Conservation (phyloP, 2,329 filamentous ascomycete species). For the Stemphylium beticola region DNA sequence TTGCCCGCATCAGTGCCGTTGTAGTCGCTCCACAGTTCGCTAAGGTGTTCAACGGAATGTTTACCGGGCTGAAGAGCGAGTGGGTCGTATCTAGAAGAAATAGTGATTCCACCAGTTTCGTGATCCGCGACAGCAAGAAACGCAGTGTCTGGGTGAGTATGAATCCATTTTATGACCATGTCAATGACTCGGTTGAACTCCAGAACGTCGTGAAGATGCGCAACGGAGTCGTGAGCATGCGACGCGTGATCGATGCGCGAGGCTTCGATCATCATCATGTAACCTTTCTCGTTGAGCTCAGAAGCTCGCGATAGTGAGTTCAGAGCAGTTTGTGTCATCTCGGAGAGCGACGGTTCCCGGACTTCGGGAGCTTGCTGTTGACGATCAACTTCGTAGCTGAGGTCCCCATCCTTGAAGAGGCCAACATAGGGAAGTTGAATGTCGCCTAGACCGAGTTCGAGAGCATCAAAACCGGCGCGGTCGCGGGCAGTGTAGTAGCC, state of each 20-base stretch:
- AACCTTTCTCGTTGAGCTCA: conserved; percentile 43
- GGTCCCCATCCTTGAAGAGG: conserved; percentile 46
- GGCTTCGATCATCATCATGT: conserved; percentile 49
- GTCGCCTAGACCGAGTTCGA: conserved; percentile 32
- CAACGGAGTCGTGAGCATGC: conserved; percentile 34
- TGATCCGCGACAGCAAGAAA: conserved; percentile 52
- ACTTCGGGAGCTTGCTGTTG: conserved; percentile 39
- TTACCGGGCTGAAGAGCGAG: conserved; percentile 37
- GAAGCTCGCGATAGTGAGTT: conserved; percentile 47
- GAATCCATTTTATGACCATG: conserved; percentile 50
- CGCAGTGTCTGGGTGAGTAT: conserved; percentile 48
- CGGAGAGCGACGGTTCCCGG: conserved; percentile 49
- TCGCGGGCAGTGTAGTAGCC: conserved; percentile 49
- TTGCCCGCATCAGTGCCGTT: conserved; percentile 39
- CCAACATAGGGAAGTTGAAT: conserved; percentile 48
- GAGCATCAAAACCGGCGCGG: conserved; percentile 44
- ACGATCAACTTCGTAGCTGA: conserved; percentile 43
- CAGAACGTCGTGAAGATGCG: conserved; percentile 47
- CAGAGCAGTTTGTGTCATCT: conserved; percentile 51
- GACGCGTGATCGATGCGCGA: conserved; percentile 32
- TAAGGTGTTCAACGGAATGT: conserved; percentile 43
- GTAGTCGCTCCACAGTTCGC: conserved; percentile 34
- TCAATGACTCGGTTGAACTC: conserved; percentile 51
- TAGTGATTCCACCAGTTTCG: conserved; percentile 50
- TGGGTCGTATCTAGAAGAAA: conserved; percentile 47